Percentiles rank a stretch among this genome's conserved stretches.
These are phyloP conservation scores for Gaertneriomyces semiglobifer DNA, from an alignment of 192 early-diverging fungal genomes.

Conservation along the genomic window DNA sequence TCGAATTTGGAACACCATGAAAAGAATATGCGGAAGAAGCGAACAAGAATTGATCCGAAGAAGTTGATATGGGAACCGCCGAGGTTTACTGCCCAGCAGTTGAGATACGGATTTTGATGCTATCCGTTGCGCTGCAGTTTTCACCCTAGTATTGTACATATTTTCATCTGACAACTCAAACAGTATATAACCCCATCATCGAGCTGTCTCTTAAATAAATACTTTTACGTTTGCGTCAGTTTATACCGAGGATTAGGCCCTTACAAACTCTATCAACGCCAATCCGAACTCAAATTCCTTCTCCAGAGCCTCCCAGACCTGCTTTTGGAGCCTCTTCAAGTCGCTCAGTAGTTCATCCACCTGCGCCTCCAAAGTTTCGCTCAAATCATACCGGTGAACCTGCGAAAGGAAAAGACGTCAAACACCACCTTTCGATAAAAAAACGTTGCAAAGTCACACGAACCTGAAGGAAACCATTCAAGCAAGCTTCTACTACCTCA, in stretches of 20 bases:
- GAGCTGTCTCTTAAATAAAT: too few relatives aligned
- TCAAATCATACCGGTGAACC: slow-evolving; percentile 55
- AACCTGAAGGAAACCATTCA: slow-evolving; percentile 71
- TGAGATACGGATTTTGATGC: slow-evolving; percentile 32
- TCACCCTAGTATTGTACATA: too few relatives aligned
- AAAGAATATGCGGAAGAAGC: slow-evolving; percentile 72
- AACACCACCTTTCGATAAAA: not conserved
- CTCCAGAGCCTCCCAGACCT: slow-evolving; percentile 59
- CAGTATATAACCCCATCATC: too few relatives aligned
- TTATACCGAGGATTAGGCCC: not conserved
- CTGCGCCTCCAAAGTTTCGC: slow-evolving; percentile 10
- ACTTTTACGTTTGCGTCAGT: too few relatives aligned
- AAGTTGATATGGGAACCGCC: slow-evolving; percentile 57
- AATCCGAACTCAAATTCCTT: slow-evolving; percentile 59
- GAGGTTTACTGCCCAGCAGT: slow-evolving; percentile 47
- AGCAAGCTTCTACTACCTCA: slow-evolving; percentile 78
- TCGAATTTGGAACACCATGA: slow-evolving; percentile 79
- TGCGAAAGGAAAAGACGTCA: not conserved
- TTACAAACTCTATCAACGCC: slow-evolving; percentile 61
- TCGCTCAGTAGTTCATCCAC: slow-evolving; percentile 43
- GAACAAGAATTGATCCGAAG: slow-evolving; percentile 72
- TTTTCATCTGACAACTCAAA: too few relatives aligned
- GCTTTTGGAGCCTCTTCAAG: slow-evolving; percentile 37
- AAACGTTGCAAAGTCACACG: not conserved
- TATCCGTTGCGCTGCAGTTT: too few relatives aligned